Evolutionary conservation across 2,329 filamentous ascomycete species (phyloP), one percentile per base, ranked within the genome.

Genomic region (Fusarium mundagurra): DNA sequence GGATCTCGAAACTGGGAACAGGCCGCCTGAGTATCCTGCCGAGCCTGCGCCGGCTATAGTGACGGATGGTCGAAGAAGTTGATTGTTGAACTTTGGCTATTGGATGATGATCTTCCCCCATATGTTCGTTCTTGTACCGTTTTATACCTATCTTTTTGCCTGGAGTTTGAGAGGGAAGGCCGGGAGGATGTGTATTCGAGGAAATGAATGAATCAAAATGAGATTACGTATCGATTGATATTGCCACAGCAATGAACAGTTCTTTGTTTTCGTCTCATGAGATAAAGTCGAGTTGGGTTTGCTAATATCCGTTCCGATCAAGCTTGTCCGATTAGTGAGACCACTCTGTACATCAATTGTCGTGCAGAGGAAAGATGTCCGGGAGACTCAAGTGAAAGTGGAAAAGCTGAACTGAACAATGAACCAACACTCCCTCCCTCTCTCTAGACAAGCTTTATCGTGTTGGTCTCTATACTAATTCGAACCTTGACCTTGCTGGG

Each of bases 11-110:
- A 71, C 72, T 50, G 77, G 71, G 33, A 61, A 64, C 5, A 72
- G 70, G 57, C 81, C 80, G 36, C 81, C 81, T 5, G 78, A 76
- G 22, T 82, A 82, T 67, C 75, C 74, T 38, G 65, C 76, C 31
- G 71, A 75, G 48, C 80, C 80, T 20, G 68, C 64, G 29, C 72
- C 79, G 36, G 76, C 76, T 29, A 57, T 78, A 31, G 75, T 71
- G 27, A 71, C 71, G 16, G 66, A 76, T 34, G 72, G 63, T 27
- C 73, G 71, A 44, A 76, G 72, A 66, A 41, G n/a, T 36, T 60
- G 61, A 63, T 69, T 62, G 48, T 20, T 50, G 38, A n/a, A 31
- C 12, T 27, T 41, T 27, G 20, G 51, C 20, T 18, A 29, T 22
- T n/a, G 39, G 24, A 18, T 41, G 47, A 27, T 45, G 33, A 27